phyloP scores from a whole-genome alignment of 148 eudicot genomes.

The Chenopodium quinoa region DNA sequence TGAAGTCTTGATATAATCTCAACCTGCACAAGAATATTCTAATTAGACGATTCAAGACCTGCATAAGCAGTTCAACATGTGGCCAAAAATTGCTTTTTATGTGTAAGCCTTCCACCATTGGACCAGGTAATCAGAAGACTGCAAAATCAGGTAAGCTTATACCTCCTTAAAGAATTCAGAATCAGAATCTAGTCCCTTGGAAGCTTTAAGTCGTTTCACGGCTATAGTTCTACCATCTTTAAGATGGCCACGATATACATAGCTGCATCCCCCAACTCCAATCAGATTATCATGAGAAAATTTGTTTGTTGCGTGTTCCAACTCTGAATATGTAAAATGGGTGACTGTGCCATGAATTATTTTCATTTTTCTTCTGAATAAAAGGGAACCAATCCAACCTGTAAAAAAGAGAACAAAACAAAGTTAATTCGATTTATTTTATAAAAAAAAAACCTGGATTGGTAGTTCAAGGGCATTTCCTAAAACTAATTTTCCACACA shows the following conservation, averaged over 20 bases:
- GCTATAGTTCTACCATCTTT: constrained; percentile 71
- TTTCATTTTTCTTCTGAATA: constrained; percentile 42
- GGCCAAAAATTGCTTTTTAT: background rate
- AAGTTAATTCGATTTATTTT: background rate
- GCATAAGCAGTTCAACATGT: background rate
- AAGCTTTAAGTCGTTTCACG: constrained; percentile 66
- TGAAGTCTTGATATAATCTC: constrained; percentile 84
- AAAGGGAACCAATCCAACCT: constrained; percentile 60
- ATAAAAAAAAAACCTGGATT: background rate
- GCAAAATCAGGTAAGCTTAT: constrained; percentile 18
- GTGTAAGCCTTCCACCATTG: background rate
- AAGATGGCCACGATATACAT: constrained; percentile 73
- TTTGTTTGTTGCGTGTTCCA: constrained; percentile 79
- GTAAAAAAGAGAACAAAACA: constrained; percentile 21
- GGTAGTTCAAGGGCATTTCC: background rate
- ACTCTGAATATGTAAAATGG: constrained; percentile 68
- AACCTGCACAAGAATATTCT: constrained; percentile 47
- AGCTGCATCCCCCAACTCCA: constrained; percentile 92
- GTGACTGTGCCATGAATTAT: constrained; percentile 50
- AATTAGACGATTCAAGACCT: background rate
- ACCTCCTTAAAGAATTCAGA: constrained; percentile 73
- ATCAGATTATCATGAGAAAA: constrained; percentile 75
- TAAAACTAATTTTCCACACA: background rate
- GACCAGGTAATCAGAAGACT: background rate
- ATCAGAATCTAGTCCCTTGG: constrained; percentile 59